Base-by-base conservation (phyloP, 192 early-diverging fungal genomes). In the Paraglomus occultum region DNA sequence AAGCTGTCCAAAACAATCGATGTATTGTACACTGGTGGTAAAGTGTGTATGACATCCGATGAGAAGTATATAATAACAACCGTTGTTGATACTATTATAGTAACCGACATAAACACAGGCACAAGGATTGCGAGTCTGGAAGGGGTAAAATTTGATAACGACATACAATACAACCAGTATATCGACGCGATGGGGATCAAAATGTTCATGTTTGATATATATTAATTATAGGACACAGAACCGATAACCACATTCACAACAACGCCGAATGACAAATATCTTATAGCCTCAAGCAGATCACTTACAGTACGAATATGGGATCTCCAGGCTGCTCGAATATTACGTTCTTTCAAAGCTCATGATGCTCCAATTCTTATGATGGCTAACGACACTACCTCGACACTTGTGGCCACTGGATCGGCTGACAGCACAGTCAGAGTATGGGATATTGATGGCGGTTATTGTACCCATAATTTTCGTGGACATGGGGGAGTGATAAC, bases 391-490 rank as follows among this genome's bases (percentile, higher is more conserved):
- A 70, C 77, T 11, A 89, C 94, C 0, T 95, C 95, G 0, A 94
- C 95, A 0, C 74, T 99, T 23, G 92, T 98, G 7, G 97, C 97
- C 9, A 97, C 95, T 2, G 97, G 96, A 46, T 94, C 93, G 12
- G 95, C 97, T 1, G 97, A 99, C 76, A 89, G 87, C 66, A 94
- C 92, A 10, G 88, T 99, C 53, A 93, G 92, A 64, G 91, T 98
- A 9, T 99, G 96, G 96, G 95, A 99, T 77, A 91, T 95, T 67
- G 91, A 90, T 59, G 82, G 87, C 55, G 95, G 93, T 18, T 94
- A 85, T 79, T 94, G 92, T 73, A 98, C 97, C 62, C 97, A 99
- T 74, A 93, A 92, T 74, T 93, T 99, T 73, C 87, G 87, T 60
- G 96, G 96, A 53, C 97, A 99, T 60, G 81, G 87, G 45, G 95